These are phyloP conservation scores for Sporothrix phasma DNA, from an alignment of 2,329 filamentous ascomycete genomes.

Conservation along the genomic window DNA sequence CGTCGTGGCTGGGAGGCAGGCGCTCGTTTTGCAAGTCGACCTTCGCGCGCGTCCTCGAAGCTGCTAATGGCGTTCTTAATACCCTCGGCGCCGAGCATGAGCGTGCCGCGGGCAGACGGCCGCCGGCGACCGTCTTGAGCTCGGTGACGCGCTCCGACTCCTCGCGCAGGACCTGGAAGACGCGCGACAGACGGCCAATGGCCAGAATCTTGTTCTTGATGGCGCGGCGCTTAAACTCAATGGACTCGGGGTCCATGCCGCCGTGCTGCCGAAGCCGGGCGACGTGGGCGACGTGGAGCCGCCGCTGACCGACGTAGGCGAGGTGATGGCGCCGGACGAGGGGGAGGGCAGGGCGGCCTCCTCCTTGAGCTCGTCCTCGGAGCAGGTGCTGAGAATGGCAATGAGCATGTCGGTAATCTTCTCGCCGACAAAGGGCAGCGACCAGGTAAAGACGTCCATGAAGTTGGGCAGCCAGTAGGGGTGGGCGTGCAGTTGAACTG, in stretches of 20 bases:
- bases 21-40: slow-evolving; percentile 96
- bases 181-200: slow-evolving; percentile 89
- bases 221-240: slow-evolving; percentile 86
- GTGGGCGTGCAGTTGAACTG: slow-evolving; percentile 99
- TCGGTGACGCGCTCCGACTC: slow-evolving; percentile 96
- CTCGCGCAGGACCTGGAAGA: slow-evolving; percentile 96
- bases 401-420: slow-evolving; percentile 99
- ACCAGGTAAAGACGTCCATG: slow-evolving; percentile 99
- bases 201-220: slow-evolving; percentile 99
- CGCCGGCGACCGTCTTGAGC: slow-evolving; percentile 91
- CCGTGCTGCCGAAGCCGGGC: slow-evolving; percentile 21
- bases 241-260: slow-evolving; percentile 62
- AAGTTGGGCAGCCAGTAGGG: slow-evolving; percentile 99
- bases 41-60: slow-evolving; percentile 93
- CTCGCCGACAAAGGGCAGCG: slow-evolving; percentile 92
- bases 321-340: slow-evolving; percentile 58
- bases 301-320: slow-evolving; percentile 23
- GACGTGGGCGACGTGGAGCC: slow-evolving; percentile 20
- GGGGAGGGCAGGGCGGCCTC: slow-evolving; percentile 68
- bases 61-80: slow-evolving; percentile 97
- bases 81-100: slow-evolving; percentile 95
- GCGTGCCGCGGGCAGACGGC: slow-evolving; percentile 81
- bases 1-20: slow-evolving; percentile 83
- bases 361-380: slow-evolving; percentile 94
- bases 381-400: slow-evolving; percentile 94